phyloP scores from a whole-genome alignment of 192 early-diverging fungal genomes.

The Chytriomyces hyalinus region DNA sequence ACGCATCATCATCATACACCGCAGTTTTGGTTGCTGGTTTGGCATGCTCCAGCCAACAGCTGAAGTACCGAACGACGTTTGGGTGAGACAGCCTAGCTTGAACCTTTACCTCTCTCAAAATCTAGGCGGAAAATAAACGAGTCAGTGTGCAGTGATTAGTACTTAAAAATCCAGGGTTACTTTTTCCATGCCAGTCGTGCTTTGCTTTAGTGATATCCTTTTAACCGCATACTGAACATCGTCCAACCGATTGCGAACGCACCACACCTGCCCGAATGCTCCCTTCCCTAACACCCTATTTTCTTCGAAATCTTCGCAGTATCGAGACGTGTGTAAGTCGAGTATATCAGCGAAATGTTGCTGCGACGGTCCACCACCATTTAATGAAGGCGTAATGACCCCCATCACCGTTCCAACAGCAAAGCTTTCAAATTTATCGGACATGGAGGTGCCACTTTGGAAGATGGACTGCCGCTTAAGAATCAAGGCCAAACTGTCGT shows the following conservation, averaged over 20 bases:
- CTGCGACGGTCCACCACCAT: neutral
- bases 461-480: neutral
- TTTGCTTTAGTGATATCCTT: constrained; percentile 65
- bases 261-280: constrained; percentile 88
- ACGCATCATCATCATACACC: constrained; percentile 18
- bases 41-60: constrained; percentile 86
- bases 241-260: constrained; percentile 87
- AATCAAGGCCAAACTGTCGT: neutral
- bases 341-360: constrained; percentile 58
- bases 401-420: too few relatives aligned
- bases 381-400: neutral
- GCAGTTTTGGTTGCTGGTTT: constrained; percentile 33
- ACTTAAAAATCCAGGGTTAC: neutral
- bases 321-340: constrained; percentile 69
- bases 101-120: constrained; percentile 89
- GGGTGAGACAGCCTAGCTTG: constrained; percentile 83
- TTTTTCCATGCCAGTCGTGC: constrained; percentile 52
- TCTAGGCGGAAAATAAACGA: constrained; percentile 50
- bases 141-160: neutral
- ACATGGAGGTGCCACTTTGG: neutral
- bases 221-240: constrained; percentile 92
- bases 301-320: constrained; percentile 83
- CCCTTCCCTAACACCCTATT: constrained; percentile 82
- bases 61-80: constrained; percentile 93
- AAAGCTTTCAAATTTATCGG: neutral